Evolutionary conservation across 2,329 filamentous ascomycete genomes (phyloP), one percentile per base, ranked within the genome.

Genomic region (Escovopsis sp.): DNA sequence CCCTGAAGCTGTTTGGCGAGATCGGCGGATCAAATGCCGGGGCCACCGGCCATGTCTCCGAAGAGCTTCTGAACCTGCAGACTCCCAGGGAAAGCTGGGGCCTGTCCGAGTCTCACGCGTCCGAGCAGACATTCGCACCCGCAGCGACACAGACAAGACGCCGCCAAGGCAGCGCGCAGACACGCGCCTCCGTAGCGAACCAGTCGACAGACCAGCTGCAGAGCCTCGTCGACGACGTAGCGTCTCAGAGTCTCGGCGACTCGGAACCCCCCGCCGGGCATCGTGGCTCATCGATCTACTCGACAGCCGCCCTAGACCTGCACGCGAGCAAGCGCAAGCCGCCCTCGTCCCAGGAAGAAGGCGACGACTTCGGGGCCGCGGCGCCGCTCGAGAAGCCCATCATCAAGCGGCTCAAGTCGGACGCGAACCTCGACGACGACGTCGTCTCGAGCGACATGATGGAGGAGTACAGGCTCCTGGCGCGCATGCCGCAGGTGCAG

Each of bases 261-360:
- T 58, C 63, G 18, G 65, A 65, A 16, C 21, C 21, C 21, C 8
- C 21, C 8, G 42, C 46, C 1, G 38, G 43, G 26, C 34, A 43
- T 13, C 35, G 39, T 4, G 37, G 35, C 6, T 27, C 39, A 5
- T 51, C 53, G 5, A 43, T 41, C 13, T 47, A 43, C 21, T 46
- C 48, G 3, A 41, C 48, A 15, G 42, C 44, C 27, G 49, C 53
- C 4, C 33, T 48, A 27, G 52, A 66, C 26, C 54, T 69, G 16
- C 64, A 56, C 28, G 58, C 62, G 4, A 74, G 70, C 53, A 76
- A 76, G 48, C 57, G 71, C 32, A 74, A 73, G 41, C 62, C 68
- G 2, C 40, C 31, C 8, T 38, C 53, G 4, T 61, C 57, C 2
- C 51, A 57, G 23, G 66, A 70, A 30, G 61, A 58, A 2, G 70